Conservation (phyloP, 2,329 filamentous ascomycete genomes). For the Penicillium rolfsii region DNA sequence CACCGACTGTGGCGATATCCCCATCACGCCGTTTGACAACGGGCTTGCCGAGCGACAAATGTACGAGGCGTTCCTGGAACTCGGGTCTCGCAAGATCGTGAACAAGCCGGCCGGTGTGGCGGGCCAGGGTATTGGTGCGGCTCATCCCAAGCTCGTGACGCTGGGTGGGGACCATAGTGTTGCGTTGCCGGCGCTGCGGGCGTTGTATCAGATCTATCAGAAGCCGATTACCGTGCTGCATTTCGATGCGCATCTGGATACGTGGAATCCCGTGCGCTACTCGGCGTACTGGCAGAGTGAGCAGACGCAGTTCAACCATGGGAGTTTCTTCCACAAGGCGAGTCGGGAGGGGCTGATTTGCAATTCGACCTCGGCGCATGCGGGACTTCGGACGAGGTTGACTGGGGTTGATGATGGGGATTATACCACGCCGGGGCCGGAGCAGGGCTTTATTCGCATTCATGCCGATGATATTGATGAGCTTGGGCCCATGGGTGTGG, state of each 20-base stretch:
- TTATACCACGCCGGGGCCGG: constrained; percentile 69
- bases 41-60: constrained; percentile 79
- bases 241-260: constrained; percentile 80
- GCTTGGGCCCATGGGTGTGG: constrained; percentile 70
- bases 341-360: constrained; percentile 77
- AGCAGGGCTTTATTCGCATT: constrained; percentile 79
- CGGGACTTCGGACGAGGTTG: constrained; percentile 77
- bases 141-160: constrained; percentile 62
- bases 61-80: constrained; percentile 75
- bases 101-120: constrained; percentile 31
- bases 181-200: constrained; percentile 69
- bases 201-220: constrained; percentile 65
- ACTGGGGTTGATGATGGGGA: constrained; percentile 67
- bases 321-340: constrained; percentile 90
- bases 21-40: constrained; percentile 85
- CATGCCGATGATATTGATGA: constrained; percentile 88
- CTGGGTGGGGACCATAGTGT: constrained; percentile 75
- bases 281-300: constrained; percentile 72
- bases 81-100: constrained; percentile 55
- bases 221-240: constrained; percentile 70
- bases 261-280: constrained; percentile 80
- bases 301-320: constrained; percentile 80
- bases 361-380: constrained; percentile 77
- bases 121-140: constrained; percentile 38
- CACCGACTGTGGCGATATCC: constrained; percentile 89